Conservation (phyloP, 495 filamentous ascomycete species). For the Xylona heveae region DNA sequence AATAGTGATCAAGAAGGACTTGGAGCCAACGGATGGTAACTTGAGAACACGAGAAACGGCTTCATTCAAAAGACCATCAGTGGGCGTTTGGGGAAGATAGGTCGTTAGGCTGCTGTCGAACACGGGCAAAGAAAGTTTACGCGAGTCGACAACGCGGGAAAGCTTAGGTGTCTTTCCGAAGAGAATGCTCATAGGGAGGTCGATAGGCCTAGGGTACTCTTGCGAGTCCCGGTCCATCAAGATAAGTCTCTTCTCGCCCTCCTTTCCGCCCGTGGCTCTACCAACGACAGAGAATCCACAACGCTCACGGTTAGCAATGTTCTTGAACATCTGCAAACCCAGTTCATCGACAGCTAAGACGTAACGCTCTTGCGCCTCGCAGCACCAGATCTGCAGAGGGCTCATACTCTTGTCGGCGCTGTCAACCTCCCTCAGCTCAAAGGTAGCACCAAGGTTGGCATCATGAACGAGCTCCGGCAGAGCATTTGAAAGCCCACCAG, state of each 20-base stretch:
- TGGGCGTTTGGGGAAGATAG: conserved; percentile 39
- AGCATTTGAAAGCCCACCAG: conserved; percentile 85
- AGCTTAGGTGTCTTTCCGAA: conserved; percentile 85
- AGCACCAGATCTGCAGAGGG: conserved; percentile 92
- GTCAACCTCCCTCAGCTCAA: conserved; percentile 82
- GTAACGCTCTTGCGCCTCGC: conserved; percentile 89
- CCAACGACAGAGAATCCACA: conserved; percentile 92
- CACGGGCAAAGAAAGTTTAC: conserved; percentile 39
- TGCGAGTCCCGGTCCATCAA: conserved; percentile 64
- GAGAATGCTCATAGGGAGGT: conserved; percentile 74
- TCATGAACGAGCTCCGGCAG: conserved; percentile 84
- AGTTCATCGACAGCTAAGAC: conserved; percentile 66
- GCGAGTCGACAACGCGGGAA: conserved; percentile 54
- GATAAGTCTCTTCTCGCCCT: conserved; percentile 48
- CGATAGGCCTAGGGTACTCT: conserved; percentile 60
- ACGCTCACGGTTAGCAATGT: conserved; percentile 67
- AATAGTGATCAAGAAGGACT: conserved; percentile 94
- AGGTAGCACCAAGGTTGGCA: conserved; percentile 65
- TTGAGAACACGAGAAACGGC: conserved; percentile 63
- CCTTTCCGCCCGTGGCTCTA: conserved; percentile 37
- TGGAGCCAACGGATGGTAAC: conserved; percentile 79
- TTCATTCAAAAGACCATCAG: conserved; percentile 45
- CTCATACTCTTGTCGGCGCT: conserved; percentile 80
- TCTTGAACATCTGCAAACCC: conserved; percentile 59
- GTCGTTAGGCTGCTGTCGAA: conserved; percentile 49